Percentiles rank a stretch among this genome's conserved stretches.
phyloP scores from a whole-genome alignment of 192 early-diverging fungal genomes.

The Paraglomus brasilianum region DNA sequence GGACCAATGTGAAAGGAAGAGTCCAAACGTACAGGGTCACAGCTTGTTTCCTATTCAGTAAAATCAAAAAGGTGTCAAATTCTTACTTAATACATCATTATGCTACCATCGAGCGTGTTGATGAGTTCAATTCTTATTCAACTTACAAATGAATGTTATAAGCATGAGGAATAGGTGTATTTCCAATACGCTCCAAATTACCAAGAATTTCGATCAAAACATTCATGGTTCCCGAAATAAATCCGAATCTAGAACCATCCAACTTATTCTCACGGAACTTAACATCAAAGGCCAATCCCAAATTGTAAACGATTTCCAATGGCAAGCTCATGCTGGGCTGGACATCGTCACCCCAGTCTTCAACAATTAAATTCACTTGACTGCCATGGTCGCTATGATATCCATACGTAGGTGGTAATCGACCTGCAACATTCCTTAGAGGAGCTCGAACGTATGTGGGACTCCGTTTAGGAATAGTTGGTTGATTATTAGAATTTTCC shows the following conservation, averaged over 20 bases:
- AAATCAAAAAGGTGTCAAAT: neutral
- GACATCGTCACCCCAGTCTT: conserved; percentile 41
- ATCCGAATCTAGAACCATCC: conserved; percentile 40
- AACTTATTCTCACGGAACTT: conserved; percentile 38
- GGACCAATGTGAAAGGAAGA: conserved; percentile 61
- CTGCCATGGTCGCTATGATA: conserved; percentile 35
- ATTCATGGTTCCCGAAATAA: conserved; percentile 43
- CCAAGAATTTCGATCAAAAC: conserved; percentile 57
- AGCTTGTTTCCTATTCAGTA: conserved; percentile 54
- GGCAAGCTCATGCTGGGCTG: conserved; percentile 52
- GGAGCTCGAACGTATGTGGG: neutral
- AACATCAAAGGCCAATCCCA: conserved; percentile 48
- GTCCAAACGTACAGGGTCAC: conserved; percentile 58
- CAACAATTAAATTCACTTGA: too few relatives aligned
- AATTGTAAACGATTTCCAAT: conserved; percentile 49
- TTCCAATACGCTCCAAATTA: conserved; percentile 66
- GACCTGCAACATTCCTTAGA: conserved; percentile 30
- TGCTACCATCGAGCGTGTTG: neutral
- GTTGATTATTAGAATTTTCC: conserved; percentile 17
- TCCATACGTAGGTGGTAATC: conserved; percentile 31
- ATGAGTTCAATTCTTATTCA: neutral
- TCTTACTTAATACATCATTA: neutral
- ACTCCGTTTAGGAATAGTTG: neutral
- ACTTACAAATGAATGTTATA: conserved; percentile 68
- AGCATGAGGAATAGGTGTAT: conserved; percentile 68